Percentiles rank a stretch among this genome's conserved stretches.
Conservation (phyloP, 768 basidiomycete genomes). For the Boletellus sp. region DNA sequence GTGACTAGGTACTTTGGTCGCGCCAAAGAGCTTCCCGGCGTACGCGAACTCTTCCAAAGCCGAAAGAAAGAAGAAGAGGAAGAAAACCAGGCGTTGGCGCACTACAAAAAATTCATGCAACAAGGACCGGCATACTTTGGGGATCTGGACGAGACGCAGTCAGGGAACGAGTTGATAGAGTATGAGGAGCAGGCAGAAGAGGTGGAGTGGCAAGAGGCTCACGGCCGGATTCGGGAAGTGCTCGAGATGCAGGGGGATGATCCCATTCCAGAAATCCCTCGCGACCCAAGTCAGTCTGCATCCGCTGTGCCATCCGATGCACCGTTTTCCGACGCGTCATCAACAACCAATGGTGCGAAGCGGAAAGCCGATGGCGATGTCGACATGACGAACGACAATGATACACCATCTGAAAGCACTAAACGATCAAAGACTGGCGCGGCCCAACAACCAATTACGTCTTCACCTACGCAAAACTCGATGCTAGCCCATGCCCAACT, state of each 20-base stretch:
- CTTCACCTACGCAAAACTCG: slow-evolving; percentile 5
- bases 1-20: slow-evolving; percentile 85
- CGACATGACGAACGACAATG: slow-evolving; percentile 31
- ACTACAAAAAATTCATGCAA: slow-evolving; percentile 85
- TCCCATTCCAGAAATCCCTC: slow-evolving; percentile 51
- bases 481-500: slow-evolving; percentile 43
- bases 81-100: slow-evolving; percentile 70
- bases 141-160: slow-evolving; percentile 71
- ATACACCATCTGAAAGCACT: slow-evolving; percentile 20
- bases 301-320: slow-evolving; percentile 14
- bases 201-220: slow-evolving; percentile 68
- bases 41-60: slow-evolving; percentile 89
- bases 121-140: slow-evolving; percentile 90
- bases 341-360: slow-evolving; percentile 38
- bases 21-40: slow-evolving; percentile 92
- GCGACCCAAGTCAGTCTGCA: slow-evolving; percentile 11
- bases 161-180: slow-evolving; percentile 57
- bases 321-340: slow-evolving; percentile 17
- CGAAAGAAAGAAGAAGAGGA: slow-evolving; percentile 86
- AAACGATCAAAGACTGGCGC: slow-evolving; percentile 30
- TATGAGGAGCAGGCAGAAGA: slow-evolving; percentile 72
- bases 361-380: slow-evolving; percentile 51
- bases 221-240: slow-evolving; percentile 47
- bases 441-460: slow-evolving; percentile 1
- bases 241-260: slow-evolving; percentile 51